These are phyloP conservation scores for Mortierella sp. DNA, from an alignment of 371 early-diverging fungal genomes.

Conservation along the genomic window DNA sequence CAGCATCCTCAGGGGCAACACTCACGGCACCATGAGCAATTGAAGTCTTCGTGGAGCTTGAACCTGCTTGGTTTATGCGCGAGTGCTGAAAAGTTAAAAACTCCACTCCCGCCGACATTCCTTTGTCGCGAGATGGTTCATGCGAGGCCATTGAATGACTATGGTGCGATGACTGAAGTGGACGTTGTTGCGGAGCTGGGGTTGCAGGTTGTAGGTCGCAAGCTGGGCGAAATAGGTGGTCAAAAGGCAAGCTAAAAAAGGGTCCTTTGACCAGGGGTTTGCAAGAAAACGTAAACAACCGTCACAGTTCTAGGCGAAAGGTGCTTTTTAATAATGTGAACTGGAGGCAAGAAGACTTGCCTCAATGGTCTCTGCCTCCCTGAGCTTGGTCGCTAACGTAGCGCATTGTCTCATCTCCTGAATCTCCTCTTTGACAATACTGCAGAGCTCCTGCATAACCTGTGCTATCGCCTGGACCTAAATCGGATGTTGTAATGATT, in stretches of 20 bases:
- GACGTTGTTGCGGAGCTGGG: background rate
- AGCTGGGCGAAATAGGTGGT: background rate
- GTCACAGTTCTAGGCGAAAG: background rate
- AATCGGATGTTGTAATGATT: background rate
- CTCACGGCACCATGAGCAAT: background rate
- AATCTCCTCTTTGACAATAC: conserved; percentile 27
- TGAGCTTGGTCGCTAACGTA: conserved; percentile 17
- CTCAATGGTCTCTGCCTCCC: conserved; percentile 26
- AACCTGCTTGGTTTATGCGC: background rate
- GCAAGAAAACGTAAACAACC: conserved; percentile 10
- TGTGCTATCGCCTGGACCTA: conserved; percentile 32
- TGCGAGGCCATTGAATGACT: background rate
- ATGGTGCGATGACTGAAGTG: background rate
- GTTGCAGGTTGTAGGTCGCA: background rate
- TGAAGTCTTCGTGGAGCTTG: background rate
- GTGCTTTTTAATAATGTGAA: background rate
- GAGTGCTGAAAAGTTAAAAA: background rate
- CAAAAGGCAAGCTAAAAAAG: background rate
- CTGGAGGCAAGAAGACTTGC: conserved; percentile 20
- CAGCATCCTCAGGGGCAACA: background rate
- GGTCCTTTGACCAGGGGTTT: conserved; percentile 4
- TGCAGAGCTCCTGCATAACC: conserved; percentile 19
- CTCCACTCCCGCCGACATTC: background rate
- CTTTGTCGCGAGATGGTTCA: background rate
- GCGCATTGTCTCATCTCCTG: conserved; percentile 31